These are phyloP conservation scores for Colletotrichum sp. DNA, from an alignment of 2,329 filamentous ascomycete species.

Conservation along the genomic window DNA sequence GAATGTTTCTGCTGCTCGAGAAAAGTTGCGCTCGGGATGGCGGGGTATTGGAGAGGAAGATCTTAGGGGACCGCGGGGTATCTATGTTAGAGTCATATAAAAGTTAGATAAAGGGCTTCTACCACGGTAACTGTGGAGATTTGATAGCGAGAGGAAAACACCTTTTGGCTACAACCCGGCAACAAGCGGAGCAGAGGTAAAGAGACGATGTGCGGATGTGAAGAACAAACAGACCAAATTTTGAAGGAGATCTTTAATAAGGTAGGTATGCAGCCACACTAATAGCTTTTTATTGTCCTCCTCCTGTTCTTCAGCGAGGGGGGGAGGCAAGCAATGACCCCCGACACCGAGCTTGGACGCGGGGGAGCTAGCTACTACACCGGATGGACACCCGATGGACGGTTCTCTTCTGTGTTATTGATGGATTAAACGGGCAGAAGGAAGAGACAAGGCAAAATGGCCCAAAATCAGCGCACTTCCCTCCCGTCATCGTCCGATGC, in stretches of 20 bases:
- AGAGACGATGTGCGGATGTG: neutral
- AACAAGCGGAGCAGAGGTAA: neutral
- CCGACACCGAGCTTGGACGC: neutral
- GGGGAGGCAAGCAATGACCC: neutral
- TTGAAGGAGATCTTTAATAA: neutral
- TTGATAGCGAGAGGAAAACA: neutral
- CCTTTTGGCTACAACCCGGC: neutral
- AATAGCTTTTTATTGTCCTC: conserved; percentile 6
- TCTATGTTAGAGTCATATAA: conserved; percentile 22
- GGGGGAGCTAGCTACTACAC: neutral
- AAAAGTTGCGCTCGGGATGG: conserved; percentile 21
- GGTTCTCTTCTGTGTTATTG: neutral
- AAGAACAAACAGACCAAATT: neutral
- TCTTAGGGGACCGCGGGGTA: conserved; percentile 22
- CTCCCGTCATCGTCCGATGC: conserved; percentile 17
- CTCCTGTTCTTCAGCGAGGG: neutral
- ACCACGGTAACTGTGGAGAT: conserved; percentile 15
- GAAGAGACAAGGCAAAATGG: neutral
- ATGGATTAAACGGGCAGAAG: conserved; percentile 4
- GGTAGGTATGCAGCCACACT: neutral
- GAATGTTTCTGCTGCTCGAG: conserved; percentile 15
- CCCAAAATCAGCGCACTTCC: conserved; percentile 11
- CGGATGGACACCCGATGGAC: neutral
- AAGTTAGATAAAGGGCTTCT: conserved; percentile 19
- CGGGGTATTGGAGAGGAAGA: conserved; percentile 18